Conservation (phyloP, 495 filamentous ascomycete species). For the Penicillium verhagenii region DNA sequence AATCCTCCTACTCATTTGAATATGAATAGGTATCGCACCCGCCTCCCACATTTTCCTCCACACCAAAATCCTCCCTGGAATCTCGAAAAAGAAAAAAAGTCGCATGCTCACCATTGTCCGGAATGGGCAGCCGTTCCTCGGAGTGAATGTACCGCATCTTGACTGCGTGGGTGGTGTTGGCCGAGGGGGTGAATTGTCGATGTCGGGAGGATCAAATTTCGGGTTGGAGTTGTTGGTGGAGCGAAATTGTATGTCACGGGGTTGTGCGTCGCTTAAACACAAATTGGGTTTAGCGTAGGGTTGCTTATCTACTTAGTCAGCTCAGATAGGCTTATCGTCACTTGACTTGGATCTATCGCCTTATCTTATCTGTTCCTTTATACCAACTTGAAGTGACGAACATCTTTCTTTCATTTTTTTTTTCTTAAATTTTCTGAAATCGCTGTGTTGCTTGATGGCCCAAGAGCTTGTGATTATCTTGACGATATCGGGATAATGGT, state of each 20-base stretch:
- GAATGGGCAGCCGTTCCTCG: constrained; percentile 87
- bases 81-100: constrained; percentile 20
- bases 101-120: constrained; percentile 83
- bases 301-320: constrained; percentile 28
- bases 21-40: constrained; percentile 9
- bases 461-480: no score
- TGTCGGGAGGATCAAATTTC: constrained; percentile 50
- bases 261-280: constrained; percentile 53
- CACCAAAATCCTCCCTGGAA: constrained; percentile 2
- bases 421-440: no score
- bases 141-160: constrained; percentile 99
- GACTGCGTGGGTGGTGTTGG: constrained; percentile 51
- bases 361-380: not conserved
- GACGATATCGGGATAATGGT: no score
- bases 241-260: constrained; percentile 45
- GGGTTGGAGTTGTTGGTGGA: constrained; percentile 44
- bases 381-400: not conserved
- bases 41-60: constrained; percentile 11
- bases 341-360: not conserved
- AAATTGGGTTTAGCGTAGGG: constrained; percentile 44
- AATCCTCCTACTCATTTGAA: constrained; percentile 1
- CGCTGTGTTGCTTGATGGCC: no score
- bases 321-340: not conserved
- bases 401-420: not conserved
- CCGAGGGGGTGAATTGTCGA: constrained; percentile 50